Percentiles rank a stretch among this genome's conserved stretches.
Evolutionary conservation across 108 stramenopile genomes (phyloP).

Genomic region (Cyclotella baltica): DNA sequence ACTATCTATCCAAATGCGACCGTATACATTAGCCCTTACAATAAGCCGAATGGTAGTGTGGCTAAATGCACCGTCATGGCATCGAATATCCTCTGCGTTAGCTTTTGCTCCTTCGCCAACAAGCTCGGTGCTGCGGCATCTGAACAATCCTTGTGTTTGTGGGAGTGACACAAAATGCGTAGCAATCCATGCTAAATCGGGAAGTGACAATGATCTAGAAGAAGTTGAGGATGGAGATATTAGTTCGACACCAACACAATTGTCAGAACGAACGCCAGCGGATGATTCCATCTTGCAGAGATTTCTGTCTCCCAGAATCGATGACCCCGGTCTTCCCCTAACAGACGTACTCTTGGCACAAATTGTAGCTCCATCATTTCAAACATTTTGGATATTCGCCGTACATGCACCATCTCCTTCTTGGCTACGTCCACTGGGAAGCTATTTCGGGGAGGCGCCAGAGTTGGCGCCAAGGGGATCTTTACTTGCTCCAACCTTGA

Average conservation of each 20-base stretch:
- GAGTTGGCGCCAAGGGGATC: conserved; percentile 63
- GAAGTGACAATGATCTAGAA: not conserved
- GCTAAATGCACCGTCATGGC: no score
- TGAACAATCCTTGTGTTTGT: not conserved
- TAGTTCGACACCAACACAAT: not conserved
- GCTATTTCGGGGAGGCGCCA: conserved; percentile 23
- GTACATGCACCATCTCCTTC: conserved; percentile 68
- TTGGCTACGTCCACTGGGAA: conserved; percentile 70
- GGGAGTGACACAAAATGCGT: not conserved
- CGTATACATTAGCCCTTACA: not conserved
- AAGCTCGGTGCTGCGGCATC: no score
- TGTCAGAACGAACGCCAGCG: not conserved
- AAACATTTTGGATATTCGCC: conserved; percentile 63
- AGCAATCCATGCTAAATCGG: not conserved
- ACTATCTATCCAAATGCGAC: no score
- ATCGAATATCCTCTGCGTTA: not conserved
- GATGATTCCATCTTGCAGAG: conserved; percentile 27
- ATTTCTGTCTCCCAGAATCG: conserved; percentile 74
- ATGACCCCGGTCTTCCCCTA: conserved; percentile 77
- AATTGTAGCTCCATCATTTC: conserved; percentile 76
- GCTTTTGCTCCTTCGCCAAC: not conserved
- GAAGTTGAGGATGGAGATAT: conserved; percentile 1
- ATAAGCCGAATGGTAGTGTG: no score
- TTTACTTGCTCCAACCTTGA: conserved; percentile 73
- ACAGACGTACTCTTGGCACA: conserved; percentile 73